These are phyloP conservation scores for Intubia oerlemansii DNA, from an alignment of 2,329 filamentous ascomycete genomes.

Conservation along the genomic window DNA sequence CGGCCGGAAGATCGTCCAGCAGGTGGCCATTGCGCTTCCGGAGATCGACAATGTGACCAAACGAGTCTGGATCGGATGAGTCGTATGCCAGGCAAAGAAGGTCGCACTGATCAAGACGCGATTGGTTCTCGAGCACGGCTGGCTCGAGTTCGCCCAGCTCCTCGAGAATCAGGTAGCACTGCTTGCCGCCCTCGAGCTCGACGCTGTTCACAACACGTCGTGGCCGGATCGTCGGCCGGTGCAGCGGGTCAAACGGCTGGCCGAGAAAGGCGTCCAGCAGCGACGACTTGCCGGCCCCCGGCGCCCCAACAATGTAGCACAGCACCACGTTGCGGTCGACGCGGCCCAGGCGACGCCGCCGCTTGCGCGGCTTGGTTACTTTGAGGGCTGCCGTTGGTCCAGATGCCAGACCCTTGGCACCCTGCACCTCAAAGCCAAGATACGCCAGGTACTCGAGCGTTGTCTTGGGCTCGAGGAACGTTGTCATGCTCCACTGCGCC, in stretches of 20 bases:
- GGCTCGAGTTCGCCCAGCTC: conserved; percentile 92
- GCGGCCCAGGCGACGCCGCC: conserved; percentile 57
- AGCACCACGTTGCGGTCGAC: conserved; percentile 90
- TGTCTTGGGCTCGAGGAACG: conserved; percentile 84
- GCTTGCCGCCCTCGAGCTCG: conserved; percentile 84
- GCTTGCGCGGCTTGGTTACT: conserved; percentile 77
- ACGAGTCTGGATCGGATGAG: conserved; percentile 89
- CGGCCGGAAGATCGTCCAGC: conserved; percentile 69
- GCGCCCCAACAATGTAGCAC: conserved; percentile 75
- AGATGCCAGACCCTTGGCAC: conserved; percentile 1
- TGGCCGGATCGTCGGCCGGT: conserved; percentile 88
- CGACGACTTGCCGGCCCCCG: conserved; percentile 76
- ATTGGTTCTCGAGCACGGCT: conserved; percentile 78
- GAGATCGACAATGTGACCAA: conserved; percentile 71
- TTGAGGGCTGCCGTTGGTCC: conserved; percentile 54
- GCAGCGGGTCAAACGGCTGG: conserved; percentile 61
- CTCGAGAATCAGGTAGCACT: conserved; percentile 89
- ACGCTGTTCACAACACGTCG: conserved; percentile 89
- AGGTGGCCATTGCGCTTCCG: conserved; percentile 38
- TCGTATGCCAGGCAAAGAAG: conserved; percentile 92
- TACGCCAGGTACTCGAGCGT: conserved; percentile 93
- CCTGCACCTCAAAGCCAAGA: conserved; percentile 65
- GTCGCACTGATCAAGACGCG: conserved; percentile 81
- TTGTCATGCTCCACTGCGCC: conserved; percentile 99
- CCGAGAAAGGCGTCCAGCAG: conserved; percentile 83